These are phyloP conservation scores for Panaeolus papilionaceus DNA, from an alignment of 768 basidiomycete genomes.

Conservation along the genomic window DNA sequence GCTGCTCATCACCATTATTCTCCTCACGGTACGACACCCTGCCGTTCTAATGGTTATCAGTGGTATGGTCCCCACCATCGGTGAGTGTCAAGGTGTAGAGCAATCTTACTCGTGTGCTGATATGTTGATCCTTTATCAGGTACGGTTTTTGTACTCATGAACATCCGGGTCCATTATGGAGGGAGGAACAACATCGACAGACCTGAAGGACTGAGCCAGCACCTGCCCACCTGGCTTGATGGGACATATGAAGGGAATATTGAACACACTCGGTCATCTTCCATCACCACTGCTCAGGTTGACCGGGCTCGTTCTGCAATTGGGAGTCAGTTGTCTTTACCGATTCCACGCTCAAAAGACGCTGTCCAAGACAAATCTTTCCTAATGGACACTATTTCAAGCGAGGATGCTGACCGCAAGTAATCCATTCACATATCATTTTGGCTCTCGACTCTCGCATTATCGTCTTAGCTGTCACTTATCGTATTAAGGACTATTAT, in stretches of 20 bases:
- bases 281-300: not conserved
- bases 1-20: slow-evolving; percentile 29
- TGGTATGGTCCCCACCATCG: slow-evolving; percentile 31
- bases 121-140: slow-evolving; percentile 16
- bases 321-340: too few species aligned
- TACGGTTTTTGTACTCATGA: slow-evolving; percentile 30
- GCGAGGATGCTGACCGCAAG: too few species aligned
- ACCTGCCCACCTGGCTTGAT: not conserved
- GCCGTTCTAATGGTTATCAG: slow-evolving; percentile 26
- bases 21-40: slow-evolving; percentile 24
- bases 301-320: not conserved
- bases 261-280: not conserved
- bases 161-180: slow-evolving; percentile 23
- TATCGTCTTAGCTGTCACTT: too few species aligned
- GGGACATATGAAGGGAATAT: not conserved
- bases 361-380: too few species aligned
- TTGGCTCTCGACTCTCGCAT: too few species aligned
- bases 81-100: slow-evolving; percentile 19
- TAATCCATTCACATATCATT: too few species aligned
- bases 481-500: too few species aligned
- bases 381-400: too few species aligned
- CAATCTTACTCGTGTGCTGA: not conserved
- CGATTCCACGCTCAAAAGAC: too few species aligned
- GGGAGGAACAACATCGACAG: not conserved
- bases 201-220: not conserved